Base-by-base conservation (phyloP, 306 rosid species). In the Vigna mungo region DNA sequence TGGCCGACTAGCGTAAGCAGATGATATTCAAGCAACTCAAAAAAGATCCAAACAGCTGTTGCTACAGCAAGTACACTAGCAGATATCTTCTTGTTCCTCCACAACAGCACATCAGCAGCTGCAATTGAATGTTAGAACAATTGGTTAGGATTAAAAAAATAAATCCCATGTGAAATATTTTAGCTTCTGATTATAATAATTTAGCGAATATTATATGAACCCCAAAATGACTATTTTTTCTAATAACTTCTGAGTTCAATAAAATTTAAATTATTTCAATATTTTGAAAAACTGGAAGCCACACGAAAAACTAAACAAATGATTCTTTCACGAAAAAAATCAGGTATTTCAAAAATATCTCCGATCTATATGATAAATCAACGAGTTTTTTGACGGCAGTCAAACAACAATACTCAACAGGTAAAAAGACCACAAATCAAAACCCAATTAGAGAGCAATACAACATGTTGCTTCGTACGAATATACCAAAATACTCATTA, bases 71-170 rank as follows among this genome's bases (percentile, higher is more conserved):
- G 94, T 72, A 86, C 89, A 66, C 97, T 61, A 9, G 81, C 97
- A 17, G 99, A 92, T 62, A 88, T n/a, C 87, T 95, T 95, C 87
- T 90, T 95, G 87, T 90, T 89, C 87, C 90, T 89, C 99, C 99
- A 92, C 79, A 92, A 80, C 1, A 95, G 78, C 77, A 95, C 86
- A 47, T 95, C 96, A 61, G 99, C 97, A 84, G 97, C 99, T 95
- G 92, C 86, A 86, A 63, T 71, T 60, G 20, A 48, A 43, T 14
- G 62, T 61, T 0, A 43, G 6, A 54, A 1, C n/a, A 56, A 15
- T 12, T 56, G 16, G n/a, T 20, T 11, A 56, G 13, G 36, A 56
- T 56, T 8, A 56, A 56, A 56, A 21, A 18, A 21, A 55, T 20
- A 12, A 54, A 56, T 56, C 27, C 9, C 21, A 18, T 9, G 0